Percentiles rank a stretch among this genome's conserved stretches.
Evolutionary conservation across 371 early-diverging fungal species (phyloP).

Genomic region (Actinomucor elegans): DNA sequence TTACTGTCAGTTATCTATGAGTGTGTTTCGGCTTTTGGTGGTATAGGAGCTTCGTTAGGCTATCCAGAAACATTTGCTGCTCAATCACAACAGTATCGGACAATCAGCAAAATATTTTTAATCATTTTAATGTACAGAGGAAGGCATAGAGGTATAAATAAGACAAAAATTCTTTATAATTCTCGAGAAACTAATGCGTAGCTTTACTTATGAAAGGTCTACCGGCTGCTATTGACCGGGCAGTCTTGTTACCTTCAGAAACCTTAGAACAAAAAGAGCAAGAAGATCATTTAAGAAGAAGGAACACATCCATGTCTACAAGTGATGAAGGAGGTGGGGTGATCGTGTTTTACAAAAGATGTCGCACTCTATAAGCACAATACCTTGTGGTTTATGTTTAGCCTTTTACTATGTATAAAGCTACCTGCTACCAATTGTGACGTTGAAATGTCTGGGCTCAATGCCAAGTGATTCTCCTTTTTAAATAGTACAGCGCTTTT

Average conservation of each 20-base stretch:
- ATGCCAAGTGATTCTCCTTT: constrained; percentile 4
- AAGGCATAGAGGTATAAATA: constrained; percentile 41
- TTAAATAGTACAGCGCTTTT: not conserved
- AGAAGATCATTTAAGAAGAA: constrained; percentile 15
- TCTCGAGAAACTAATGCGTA: no score
- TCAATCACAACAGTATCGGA: constrained; percentile 38
- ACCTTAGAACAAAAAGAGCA: constrained; percentile 29
- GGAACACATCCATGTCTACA: constrained; percentile 18
- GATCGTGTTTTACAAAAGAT: constrained; percentile 18
- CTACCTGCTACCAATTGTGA: not conserved
- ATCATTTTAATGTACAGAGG: constrained; percentile 50
- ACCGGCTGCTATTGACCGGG: constrained; percentile 50
- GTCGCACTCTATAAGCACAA: constrained; percentile 9
- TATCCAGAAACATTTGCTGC: constrained; percentile 38
- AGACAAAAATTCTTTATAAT: no score
- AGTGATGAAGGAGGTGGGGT: not conserved
- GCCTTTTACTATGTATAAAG: no score
- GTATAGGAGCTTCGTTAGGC: constrained; percentile 43
- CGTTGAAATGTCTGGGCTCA: constrained; percentile 2
- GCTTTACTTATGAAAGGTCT: no score
- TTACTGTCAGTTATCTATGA: constrained; percentile 44
- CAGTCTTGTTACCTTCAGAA: constrained; percentile 46
- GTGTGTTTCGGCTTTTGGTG: constrained; percentile 51
- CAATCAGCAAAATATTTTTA: constrained; percentile 40
- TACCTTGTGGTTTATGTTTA: no score